Percentiles rank a stretch among this genome's conserved stretches.
phyloP scores from a whole-genome alignment of 345 rosid species.

The Dimocarpus longan region DNA sequence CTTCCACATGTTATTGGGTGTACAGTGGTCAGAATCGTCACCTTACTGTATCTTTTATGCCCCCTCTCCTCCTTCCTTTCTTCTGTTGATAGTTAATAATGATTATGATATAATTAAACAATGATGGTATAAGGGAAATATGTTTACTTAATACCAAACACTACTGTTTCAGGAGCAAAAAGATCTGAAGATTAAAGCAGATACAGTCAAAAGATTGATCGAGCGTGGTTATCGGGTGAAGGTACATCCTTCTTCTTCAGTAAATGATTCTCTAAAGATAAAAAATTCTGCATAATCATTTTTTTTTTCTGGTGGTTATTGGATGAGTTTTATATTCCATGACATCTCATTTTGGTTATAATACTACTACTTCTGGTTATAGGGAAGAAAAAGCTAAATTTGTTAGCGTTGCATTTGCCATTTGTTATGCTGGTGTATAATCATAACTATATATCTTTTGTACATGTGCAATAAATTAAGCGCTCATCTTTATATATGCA shows the following conservation, averaged over 20 bases:
- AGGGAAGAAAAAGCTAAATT: background rate
- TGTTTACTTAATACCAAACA: constrained; percentile 12
- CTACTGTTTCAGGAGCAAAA: constrained; percentile 64
- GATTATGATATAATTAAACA: background rate
- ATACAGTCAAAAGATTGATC: constrained; percentile 58
- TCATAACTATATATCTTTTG: background rate
- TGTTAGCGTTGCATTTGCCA: background rate
- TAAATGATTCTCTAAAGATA: background rate
- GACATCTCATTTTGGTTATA: too few relatives aligned
- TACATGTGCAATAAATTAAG: background rate
- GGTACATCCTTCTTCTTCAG: constrained; percentile 43
- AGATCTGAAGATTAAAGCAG: constrained; percentile 78
- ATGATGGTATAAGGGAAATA: background rate
- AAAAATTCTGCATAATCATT: background rate
- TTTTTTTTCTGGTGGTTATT: background rate
- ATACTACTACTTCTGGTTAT: background rate
- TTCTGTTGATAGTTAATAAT: background rate
- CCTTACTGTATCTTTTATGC: background rate
- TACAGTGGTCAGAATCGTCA: background rate
- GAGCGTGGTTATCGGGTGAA: constrained; percentile 89
- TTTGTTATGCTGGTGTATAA: background rate
- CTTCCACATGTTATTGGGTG: background rate
- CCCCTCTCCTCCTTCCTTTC: background rate
- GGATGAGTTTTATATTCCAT: too few relatives aligned
- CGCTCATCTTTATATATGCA: background rate